Evolutionary conservation across 225 moss, liverwort and hornwort genomes (phyloP), one percentile per base, ranked within the genome.

Genomic region (Physcomitrellopsis africana): DNA sequence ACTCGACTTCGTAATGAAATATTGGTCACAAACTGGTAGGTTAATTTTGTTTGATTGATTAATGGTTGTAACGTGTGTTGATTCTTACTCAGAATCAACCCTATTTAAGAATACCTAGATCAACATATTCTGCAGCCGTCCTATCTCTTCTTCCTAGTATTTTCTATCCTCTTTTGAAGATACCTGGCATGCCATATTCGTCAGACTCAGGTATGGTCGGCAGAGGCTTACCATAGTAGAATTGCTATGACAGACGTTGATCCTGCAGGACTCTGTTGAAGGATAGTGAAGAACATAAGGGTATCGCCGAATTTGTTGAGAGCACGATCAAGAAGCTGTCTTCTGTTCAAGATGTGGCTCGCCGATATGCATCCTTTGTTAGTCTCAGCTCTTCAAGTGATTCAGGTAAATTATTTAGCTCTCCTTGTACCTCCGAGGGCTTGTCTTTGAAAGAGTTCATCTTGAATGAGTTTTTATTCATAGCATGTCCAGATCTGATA

Each of bases 301-400:
- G 87, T 22, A 68, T 94, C 72, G 80, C 83, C 46, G 89, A 94
- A 78, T 72, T 96, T 27, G 91, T 94, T 13, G 88, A 88, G 58
- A 78, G 82, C 32, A 91, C 94, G 14, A 85, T 94, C 44, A 82
- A 91, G 78, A 94, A 94, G 24, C 70, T 92, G 1, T 78, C 96
- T 14, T 84, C 88, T 67, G 85, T 96, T 70, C 94, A 96, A 73
- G 96, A 96, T 81, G 89, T 82, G 72, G 96, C 94, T 32, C 91
- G 92, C 23, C 88, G 92, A 74, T 94, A 94, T 69, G 87, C 86
- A 75, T 90, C 91, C 19, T 77, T 91, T 61, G 91, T 92, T 19
- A 84, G 70, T 73, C 88, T 89, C 26, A 86, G 77, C 73, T 82
- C 86, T 62, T 71, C 80, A 61, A 82, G 69, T 76, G 92, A 86